Evolutionary conservation across 495 filamentous ascomycete genomes (phyloP).

Genomic region (Cercophora samala): DNA sequence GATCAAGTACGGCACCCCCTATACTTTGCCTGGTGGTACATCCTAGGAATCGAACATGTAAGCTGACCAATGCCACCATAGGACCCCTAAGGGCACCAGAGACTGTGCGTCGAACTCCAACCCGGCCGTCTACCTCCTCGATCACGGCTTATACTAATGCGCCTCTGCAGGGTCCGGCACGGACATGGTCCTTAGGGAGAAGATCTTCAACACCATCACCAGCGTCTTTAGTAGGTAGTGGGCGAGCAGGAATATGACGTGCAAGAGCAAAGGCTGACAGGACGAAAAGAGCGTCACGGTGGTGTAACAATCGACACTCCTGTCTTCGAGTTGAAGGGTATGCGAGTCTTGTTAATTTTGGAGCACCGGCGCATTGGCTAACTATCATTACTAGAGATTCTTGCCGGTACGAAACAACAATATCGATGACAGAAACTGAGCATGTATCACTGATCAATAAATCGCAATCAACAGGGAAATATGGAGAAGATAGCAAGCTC

Average conservation of each 20-base stretch:
- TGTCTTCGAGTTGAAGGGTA: conserved; percentile 49
- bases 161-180: conserved; percentile 56
- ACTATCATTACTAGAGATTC: conserved; percentile 46
- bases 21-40: not conserved
- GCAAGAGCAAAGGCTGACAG: conserved; percentile 8
- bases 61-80: conserved; percentile 15
- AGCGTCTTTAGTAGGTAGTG: conserved; percentile 59
- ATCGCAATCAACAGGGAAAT: conserved; percentile 67
- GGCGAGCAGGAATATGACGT: not conserved
- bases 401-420: conserved; percentile 60
- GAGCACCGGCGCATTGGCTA: not conserved
- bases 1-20: conserved; percentile 35
- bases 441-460: conserved; percentile 28
- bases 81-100: conserved; percentile 46
- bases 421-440: conserved; percentile 73
- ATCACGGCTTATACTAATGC: conserved; percentile 20
- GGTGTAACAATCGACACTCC: conserved; percentile 44
- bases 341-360: not conserved
- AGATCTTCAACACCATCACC: conserved; percentile 78
- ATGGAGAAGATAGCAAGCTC: conserved; percentile 88
- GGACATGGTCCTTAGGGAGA: conserved; percentile 76
- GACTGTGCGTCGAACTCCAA: conserved; percentile 36
- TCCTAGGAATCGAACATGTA: not conserved
- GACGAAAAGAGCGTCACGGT: conserved; percentile 36
- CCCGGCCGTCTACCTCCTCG: not conserved